Evolutionary conservation across 176 grass and related monocot species (phyloP).

Genomic region (Eragrostis curvula): DNA sequence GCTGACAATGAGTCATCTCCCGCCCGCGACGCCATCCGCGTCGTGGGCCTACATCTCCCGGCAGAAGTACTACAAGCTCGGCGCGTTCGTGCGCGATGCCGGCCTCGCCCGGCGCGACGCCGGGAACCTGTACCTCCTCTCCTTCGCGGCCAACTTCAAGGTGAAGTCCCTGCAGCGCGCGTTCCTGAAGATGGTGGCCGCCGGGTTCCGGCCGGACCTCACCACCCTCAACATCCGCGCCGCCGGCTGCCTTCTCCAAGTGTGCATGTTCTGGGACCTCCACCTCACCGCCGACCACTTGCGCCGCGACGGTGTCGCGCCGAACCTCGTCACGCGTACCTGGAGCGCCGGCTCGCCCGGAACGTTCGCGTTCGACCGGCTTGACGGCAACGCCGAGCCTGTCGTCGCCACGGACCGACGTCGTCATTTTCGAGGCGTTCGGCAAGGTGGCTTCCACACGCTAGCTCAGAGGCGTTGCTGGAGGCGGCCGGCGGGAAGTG

Average conservation of each 20-base stretch:
- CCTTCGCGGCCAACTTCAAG: slow-evolving; percentile 95
- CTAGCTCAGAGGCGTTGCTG: slow-evolving; percentile 65
- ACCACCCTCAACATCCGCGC: slow-evolving; percentile 86
- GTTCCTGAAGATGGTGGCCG: slow-evolving; percentile 81
- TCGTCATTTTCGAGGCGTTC: slow-evolving; percentile 72
- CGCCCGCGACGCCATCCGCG: slow-evolving; percentile 49
- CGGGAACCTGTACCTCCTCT: slow-evolving; percentile 85
- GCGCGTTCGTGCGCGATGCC: slow-evolving; percentile 63
- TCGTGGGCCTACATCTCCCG: slow-evolving; percentile 66
- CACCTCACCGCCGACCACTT: slow-evolving; percentile 85
- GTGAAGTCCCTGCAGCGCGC: slow-evolving; percentile 94
- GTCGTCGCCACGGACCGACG: slow-evolving; percentile 63
- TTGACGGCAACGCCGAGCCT: slow-evolving; percentile 41
- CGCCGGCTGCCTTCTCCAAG: slow-evolving; percentile 74
- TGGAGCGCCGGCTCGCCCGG: slow-evolving; percentile 75
- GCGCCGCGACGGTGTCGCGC: slow-evolving; percentile 62
- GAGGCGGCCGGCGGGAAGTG: slow-evolving; percentile 45
- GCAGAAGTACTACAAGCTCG: slow-evolving; percentile 75
- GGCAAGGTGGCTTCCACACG: slow-evolving; percentile 88
- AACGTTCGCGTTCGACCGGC: slow-evolving; percentile 70
- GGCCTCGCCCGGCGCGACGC: slow-evolving; percentile 50
- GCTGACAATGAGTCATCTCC: too few species aligned
- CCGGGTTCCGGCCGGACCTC: slow-evolving; percentile 68
- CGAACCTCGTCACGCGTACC: slow-evolving; percentile 84
- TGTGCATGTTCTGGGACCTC: slow-evolving; percentile 98